Base-by-base conservation (phyloP, 306 rosid genomes). In the Boehmeria nivea region DNA sequence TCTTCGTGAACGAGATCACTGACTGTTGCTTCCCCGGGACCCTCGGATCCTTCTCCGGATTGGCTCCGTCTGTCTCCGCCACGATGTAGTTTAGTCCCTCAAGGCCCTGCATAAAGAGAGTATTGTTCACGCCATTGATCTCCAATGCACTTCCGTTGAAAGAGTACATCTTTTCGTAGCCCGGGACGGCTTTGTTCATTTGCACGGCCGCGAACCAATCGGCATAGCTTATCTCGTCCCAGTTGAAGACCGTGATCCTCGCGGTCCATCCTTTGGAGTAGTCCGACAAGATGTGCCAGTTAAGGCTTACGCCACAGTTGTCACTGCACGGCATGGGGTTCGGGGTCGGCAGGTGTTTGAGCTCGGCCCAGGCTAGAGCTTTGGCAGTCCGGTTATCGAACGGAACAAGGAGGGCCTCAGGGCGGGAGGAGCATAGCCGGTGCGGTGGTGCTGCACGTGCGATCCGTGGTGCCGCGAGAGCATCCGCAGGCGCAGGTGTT, bases 21-120 rank as follows among this genome's bases (percentile, higher is more conserved):
- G 99, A 76, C 51, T 93, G 99, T 64, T 85, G 96, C 70, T 93
- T 93, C 16, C 99, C 99, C 15, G 99, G 99, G 43, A 93, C 83
- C 66, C 94, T 75, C 12, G 94, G 95, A 76, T 88, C 96, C 68
- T 18, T 81, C 27, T 22, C 20, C 10, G 90, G 95, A 70, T 84
- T 50, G n/a, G 71, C 40, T 16, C 79, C 99, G 19, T 83, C 84
- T n/a, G 74, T 33, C 81, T 93, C 96, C n/a, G 70, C 95, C 9
- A 93, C 90, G 42, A 93, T 89, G 54, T 75, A 93, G 88, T 81
- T 93, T 68, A 83, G 61, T 51, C 88, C 96, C 10, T 46, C 45
- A 18, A 43, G 2, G 67, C 99, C 96, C 68, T 88, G 90, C 94
- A 93, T 93, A 11, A 93, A 60, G 50, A 93, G 65, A 1, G 96